Conservation (phyloP, 2,329 filamentous ascomycete species). For the Neoarthrinium moseri region DNA sequence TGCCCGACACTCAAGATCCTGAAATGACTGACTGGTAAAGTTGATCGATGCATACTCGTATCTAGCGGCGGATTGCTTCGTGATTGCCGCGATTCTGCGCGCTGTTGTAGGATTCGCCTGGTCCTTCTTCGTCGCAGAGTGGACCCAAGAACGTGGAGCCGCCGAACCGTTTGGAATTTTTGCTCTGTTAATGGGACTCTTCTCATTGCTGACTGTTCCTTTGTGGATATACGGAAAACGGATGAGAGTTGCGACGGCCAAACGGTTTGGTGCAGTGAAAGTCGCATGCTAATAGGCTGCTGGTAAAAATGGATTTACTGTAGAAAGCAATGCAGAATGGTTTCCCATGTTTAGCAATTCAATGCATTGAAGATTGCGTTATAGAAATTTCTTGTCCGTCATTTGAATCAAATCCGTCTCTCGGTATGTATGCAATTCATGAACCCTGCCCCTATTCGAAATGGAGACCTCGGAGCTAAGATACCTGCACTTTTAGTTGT, state of each 20-base stretch:
- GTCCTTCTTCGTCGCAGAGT: conserved; percentile 51
- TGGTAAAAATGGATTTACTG: not conserved
- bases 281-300: not conserved
- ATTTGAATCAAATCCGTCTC: not conserved
- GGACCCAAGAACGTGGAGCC: conserved; percentile 40
- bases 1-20: not conserved
- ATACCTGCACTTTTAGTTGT: too few relatives aligned
- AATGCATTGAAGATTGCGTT: too few relatives aligned
- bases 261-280: not conserved
- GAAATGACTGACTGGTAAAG: conserved; percentile 19
- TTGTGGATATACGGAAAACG: conserved; percentile 34
- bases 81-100: conserved; percentile 48
- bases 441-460: too few relatives aligned
- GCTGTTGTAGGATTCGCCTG: conserved; percentile 51
- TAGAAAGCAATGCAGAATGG: not conserved
- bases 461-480: too few relatives aligned
- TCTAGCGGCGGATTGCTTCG: conserved; percentile 51
- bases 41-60: conserved; percentile 49
- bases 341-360: too few relatives aligned
- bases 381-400: too few relatives aligned
- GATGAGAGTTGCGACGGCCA: conserved; percentile 32
- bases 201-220: conserved; percentile 36
- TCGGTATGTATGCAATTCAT: too few relatives aligned
- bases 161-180: conserved; percentile 53
- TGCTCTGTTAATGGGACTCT: conserved; percentile 48